Base-by-base conservation (phyloP, 768 basidiomycete genomes). In the Mrakia hoshinonis region DNA sequence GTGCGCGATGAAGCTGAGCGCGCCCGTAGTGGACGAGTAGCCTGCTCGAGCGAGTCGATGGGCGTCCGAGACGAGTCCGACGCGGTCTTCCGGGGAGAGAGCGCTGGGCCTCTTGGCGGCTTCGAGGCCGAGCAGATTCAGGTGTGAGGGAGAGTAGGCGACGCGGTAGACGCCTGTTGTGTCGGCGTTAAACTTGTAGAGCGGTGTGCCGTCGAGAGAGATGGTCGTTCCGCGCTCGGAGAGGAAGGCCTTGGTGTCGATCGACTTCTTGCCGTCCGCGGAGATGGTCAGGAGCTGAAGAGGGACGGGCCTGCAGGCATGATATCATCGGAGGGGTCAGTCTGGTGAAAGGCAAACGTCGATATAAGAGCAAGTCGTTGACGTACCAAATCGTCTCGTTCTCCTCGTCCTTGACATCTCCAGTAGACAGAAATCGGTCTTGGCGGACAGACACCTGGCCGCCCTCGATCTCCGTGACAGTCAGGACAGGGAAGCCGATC, bases 121-220 rank as follows among this genome's bases (percentile, higher is more conserved):
- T 76, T 93, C 90, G 26, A 82, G 79, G 5, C 90, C 92, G 72
- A 97, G 89, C 77, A 85, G 86, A 29, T 83, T 83, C 18, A 96
- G 83, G 61, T 90, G 84, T 74, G 90, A 88, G 31, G 89, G 85
- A 13, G 88, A 84, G 81, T 99, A 99, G 39, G 89, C 81, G 26
- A 94, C 92, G 36, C 93, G 90, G 80, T 88, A 98, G 75, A 95
- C 90, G 71, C 94, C 92, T 64, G 85, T 85, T 0, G 92, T 93
- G 51, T 87, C 88, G 3, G 88, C 89, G 77, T 98, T 98, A 73
- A 98, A 81, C 81, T 98, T 98, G 84, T 88, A 98, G 11, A 76
- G 73, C 78, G 80, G 85, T 13, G 86, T 89, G 78, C 91, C 87
- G 12, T 75, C 73, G n/a, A 97, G 75, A n/a, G 84, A 78, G 75